phyloP scores from a whole-genome alignment of 176 grass and related monocot species.

The Cenchrus purpureus region DNA sequence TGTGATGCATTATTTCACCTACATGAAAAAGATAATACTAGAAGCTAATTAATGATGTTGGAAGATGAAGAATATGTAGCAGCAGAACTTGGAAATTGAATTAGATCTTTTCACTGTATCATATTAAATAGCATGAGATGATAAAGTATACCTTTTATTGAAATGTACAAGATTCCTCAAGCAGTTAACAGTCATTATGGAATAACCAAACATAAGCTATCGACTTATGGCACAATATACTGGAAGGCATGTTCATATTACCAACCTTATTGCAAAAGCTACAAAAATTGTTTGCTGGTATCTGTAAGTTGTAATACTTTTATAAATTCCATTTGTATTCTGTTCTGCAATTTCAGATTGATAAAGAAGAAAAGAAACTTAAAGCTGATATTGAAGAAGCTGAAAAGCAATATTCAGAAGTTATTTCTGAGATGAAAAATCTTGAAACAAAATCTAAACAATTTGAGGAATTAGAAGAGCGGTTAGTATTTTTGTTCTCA shows the following conservation, averaged over 20 bases:
- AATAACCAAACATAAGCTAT: neutral
- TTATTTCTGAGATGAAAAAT: constrained; percentile 73
- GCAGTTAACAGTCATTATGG: neutral
- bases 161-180: neutral
- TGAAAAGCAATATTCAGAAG: constrained; percentile 81
- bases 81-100: neutral
- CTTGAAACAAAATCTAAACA: constrained; percentile 83
- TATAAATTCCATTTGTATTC: neutral
- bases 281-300: neutral
- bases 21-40: neutral
- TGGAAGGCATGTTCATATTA: neutral
- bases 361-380: constrained; percentile 81
- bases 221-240: neutral
- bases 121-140: neutral
- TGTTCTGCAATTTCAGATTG: constrained; percentile 59
- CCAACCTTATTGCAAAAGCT: neutral
- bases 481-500: constrained; percentile 50
- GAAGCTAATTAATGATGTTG: neutral
- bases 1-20: neutral
- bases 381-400: constrained; percentile 82
- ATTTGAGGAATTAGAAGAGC: constrained; percentile 87
- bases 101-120: constrained; percentile 11
- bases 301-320: neutral
- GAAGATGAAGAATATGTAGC: neutral
- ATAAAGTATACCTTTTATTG: neutral